Evolutionary conservation across 768 basidiomycete species (phyloP), one percentile per base, ranked within the genome.

Genomic region (Gelatoporia subvermispora): DNA sequence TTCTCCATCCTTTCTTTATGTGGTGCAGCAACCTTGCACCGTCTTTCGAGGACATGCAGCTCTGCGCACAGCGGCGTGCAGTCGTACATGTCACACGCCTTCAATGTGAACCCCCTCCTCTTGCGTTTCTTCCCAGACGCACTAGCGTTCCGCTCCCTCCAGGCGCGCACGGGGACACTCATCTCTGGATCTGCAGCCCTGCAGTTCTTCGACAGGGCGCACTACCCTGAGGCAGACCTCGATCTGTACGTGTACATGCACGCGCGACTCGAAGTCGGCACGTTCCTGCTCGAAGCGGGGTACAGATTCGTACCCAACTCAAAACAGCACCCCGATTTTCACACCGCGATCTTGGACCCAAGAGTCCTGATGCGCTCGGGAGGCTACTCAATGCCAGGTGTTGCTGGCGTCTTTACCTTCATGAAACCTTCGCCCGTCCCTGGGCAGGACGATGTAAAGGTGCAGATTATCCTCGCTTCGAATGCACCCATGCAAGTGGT

Each of bases 171-270:
- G 0, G 71, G 68, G 35, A 69, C 71, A 0, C 54, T 81, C 20
- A 72, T 82, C 17, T 81, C 79, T 3, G 79, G 79, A 9, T 79
- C 79, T 0, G 66, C 63, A 22, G 78, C 77, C 0, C 68, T 80
- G 2, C 79, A 81, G 43, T 77, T 79, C 53, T 66, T 82, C 36
- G 72, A 74, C 42, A 57, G 76, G 16, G 53, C 64, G 0, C 61
- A 62, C 34, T 79, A 77, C 50, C 62, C 68, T 3, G 67, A 66
- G 3, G 68, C 78, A 0, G 79, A 81, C 52, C 69, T 82, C 8
- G 80, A 82, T 46, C 35, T 81, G 3, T 81, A 81, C 56, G 62
- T 68, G 15, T 62, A 71, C 68, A 2, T 57, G 60, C 0, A 55
- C 60, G 31, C 58, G 64, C 35, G 38, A 49, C 11, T 9, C 43